A percentile compares a stretch with the other conserved stretches of the same genome.
Evolutionary conservation across 2,329 filamentous ascomycete genomes (phyloP).

Genomic region (Fusarium dimerum): DNA sequence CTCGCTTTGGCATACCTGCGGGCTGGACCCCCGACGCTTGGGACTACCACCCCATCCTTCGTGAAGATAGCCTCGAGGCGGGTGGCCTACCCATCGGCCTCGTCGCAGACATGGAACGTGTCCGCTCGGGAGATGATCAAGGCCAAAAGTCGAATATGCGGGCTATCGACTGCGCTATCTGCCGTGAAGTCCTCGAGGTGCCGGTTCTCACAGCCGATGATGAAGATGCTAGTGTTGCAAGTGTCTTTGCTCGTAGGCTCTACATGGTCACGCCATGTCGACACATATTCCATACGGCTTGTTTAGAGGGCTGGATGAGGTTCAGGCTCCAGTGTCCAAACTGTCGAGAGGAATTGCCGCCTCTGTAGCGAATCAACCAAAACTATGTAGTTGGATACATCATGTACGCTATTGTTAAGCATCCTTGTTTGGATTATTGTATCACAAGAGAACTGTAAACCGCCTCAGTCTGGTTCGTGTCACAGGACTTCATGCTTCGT

Average conservation of each 20-base stretch:
- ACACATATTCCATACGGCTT: constrained; percentile 91
- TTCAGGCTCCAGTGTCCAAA: constrained; percentile 93
- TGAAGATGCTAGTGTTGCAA: constrained; percentile 57
- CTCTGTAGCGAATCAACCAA: constrained; percentile 53
- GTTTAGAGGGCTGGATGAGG: constrained; percentile 95
- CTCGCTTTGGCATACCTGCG: constrained; percentile 79
- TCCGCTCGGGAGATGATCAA: constrained; percentile 36
- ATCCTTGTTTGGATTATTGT: background rate
- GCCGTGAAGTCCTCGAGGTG: constrained; percentile 87
- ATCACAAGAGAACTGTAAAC: background rate
- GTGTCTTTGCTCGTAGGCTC: constrained; percentile 73
- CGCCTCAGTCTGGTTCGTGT: too few relatives aligned
- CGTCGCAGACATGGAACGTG: constrained; percentile 32
- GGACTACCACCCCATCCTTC: constrained; percentile 91
- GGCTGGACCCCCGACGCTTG: constrained; percentile 74
- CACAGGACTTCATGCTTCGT: too few relatives aligned
- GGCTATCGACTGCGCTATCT: constrained; percentile 90
- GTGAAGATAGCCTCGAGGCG: constrained; percentile 78
- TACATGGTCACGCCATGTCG: constrained; percentile 99
- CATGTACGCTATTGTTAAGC: background rate
- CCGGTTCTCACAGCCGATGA: constrained; percentile 69
- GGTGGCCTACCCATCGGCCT: constrained; percentile 80
- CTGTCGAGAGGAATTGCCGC: constrained; percentile 85
- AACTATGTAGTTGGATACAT: background rate
- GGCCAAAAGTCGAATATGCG: constrained; percentile 38